A percentile compares a stretch with the other conserved stretches of the same genome.
phyloP scores from a whole-genome alignment of 1,139 yeast genomes.

The Candida sp. region DNA sequence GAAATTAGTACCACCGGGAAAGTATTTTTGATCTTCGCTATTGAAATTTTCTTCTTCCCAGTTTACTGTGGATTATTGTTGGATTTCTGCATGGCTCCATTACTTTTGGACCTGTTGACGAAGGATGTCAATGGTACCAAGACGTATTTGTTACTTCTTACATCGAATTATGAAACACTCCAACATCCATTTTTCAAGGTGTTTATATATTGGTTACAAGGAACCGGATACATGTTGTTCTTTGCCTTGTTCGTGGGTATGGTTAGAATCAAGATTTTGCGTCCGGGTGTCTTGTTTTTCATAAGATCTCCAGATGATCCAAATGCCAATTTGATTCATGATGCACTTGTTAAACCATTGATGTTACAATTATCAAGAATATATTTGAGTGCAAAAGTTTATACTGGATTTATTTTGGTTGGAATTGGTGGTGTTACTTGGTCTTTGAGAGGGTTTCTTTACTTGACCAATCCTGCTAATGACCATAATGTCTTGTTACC shows the following conservation, averaged over 20 bases:
- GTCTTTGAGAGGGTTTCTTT: constrained; percentile 33
- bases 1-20: constrained; percentile 59
- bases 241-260: constrained; percentile 87
- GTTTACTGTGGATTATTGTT: constrained; percentile 79
- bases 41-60: constrained; percentile 84
- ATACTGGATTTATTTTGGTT: constrained; percentile 64
- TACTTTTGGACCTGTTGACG: constrained; percentile 26
- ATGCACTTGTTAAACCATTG: constrained; percentile 78
- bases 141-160: constrained; percentile 17
- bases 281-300: constrained; percentile 89
- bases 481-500: constrained; percentile 26
- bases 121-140: constrained; percentile 8
- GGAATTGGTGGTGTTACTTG: constrained; percentile 74
- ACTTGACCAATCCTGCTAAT: constrained; percentile 19
- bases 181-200: constrained; percentile 19
- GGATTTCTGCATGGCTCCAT: constrained; percentile 65
- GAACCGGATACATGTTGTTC: constrained; percentile 83
- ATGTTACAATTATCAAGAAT: constrained; percentile 71
- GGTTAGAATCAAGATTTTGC: constrained; percentile 66
- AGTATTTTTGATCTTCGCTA: constrained; percentile 69
- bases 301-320: constrained; percentile 96
- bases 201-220: constrained; percentile 63
- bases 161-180: constrained; percentile 20
- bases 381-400: constrained; percentile 70
- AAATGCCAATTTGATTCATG: constrained; percentile 82